Base-by-base conservation (phyloP, 176 grass and related monocot genomes). In the Eleusine indica region DNA sequence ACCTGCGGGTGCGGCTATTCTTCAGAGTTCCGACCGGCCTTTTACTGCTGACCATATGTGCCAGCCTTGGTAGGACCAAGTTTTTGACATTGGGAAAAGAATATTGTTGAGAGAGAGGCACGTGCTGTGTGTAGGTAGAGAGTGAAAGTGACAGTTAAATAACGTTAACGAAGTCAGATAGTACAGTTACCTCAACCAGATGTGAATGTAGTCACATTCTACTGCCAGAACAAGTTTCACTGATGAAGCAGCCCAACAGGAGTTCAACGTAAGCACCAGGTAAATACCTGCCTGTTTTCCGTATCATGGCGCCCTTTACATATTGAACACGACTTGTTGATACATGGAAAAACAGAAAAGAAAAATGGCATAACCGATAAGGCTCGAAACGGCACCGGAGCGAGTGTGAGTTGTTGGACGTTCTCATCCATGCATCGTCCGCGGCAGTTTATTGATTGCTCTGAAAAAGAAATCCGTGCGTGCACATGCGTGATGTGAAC, bases 351-450 rank as follows among this genome's bases (percentile, higher is more conserved):
- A 58, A 15, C 18, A 2, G 38, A 40, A 40, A 39, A 19, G 21
- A 16, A 19, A 56, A 58, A 58, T 58, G 44, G 44, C 7, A 58
- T 58, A 53, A 11, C 18, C 19, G 38, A 40, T 39, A 39, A 39
- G 18, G 7, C 9, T 35, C 54, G 18, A 44, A 58, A 44, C 41
- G 41, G 41, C 41, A 43, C 7, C 6, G 41, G 2, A 35, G 32
- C 32, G 44, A 47, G 44, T 11, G 2, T 47, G 44, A 60, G 47
- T 28, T 32, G 64, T 44, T 70, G 83, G 16, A 70, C 32, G 49
- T 85, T 48, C 52, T 22, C 11, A 19, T 77, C 74, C 74, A 61
- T 61, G 74, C 51, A 48, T 57, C 65, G 65, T 85, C 57, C 5
- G 39, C 44, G 44, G 44, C 44, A 10, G 44, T 47, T 47, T 47